Evolutionary conservation across 2,329 filamentous ascomycete genomes (phyloP), one percentile per base, ranked within the genome.

Genomic region (Penicillium vulpinum): DNA sequence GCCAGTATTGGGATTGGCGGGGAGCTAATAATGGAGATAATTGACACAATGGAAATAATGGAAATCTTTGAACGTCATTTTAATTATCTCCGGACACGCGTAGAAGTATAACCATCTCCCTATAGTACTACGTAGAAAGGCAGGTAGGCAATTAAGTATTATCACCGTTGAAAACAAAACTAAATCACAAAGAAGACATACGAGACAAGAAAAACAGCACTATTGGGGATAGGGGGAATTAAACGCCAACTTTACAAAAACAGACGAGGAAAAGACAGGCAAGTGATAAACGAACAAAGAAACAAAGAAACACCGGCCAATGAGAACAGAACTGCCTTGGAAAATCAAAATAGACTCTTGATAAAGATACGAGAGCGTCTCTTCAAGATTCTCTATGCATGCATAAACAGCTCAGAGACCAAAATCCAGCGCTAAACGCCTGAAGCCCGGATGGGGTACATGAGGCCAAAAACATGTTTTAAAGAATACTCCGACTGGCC

Each of bases 401-500:
- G 28, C 26, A 39, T 35, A 33, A 38, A 22, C 4, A 15, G 11
- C 16, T 16, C 21, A 18, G 9, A n/a, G 2, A 13, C 13, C 31
- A 39, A 31, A 56, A 45, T 36, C n/a, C 29, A 41, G 10, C 21
- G 4, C 13, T 21, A 54, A 18, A 44, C n/a, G n/a, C 18, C 51
- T 24, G 13, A 16, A 29, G n/a, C 26, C 9, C 22, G n/a, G 28
- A 11, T 21, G 13, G 26, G 18, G 28, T 21, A 29, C 31, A 40
- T 21, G 15, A 36, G 6, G 21, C 10, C 5, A 13, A 21, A 18
- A 22, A 36, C 13, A n/a, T 24, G 11, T 18, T 33, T 51, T 35
- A 52, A 33, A 56, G 54, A 8, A 56, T 52, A 16, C 40, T 56
- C 11, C 54, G 40, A 38, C 54, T 52, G 21, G 54, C 54, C 40